A percentile compares a stretch with the other conserved stretches of the same genome.
These are phyloP conservation scores for Quercus variabilis DNA, from an alignment of 306 rosid genomes.

Conservation along the genomic window DNA sequence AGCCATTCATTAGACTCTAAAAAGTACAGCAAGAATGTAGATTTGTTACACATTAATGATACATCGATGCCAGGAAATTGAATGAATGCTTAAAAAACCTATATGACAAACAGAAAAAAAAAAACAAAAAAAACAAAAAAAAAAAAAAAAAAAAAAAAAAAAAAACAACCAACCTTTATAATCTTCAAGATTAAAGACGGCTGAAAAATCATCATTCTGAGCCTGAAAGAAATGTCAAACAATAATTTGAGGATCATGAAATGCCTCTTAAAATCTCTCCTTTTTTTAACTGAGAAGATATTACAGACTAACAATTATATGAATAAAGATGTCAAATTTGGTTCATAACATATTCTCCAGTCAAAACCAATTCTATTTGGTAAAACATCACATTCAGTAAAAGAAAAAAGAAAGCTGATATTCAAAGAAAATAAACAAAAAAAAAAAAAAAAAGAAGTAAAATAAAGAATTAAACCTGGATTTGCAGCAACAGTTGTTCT, in stretches of 20 bases:
- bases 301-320: slow-evolving; percentile 8
- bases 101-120: not conserved
- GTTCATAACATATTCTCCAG: not conserved
- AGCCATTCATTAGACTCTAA: not conserved
- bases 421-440: not conserved
- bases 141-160: not conserved
- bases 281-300: not conserved
- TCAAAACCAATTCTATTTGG: not conserved
- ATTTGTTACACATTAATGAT: not conserved
- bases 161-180: slow-evolving; percentile 64
- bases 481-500: slow-evolving; percentile 86
- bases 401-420: not conserved
- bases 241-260: slow-evolving; percentile 21
- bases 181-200: slow-evolving; percentile 88
- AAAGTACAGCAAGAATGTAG: not conserved
- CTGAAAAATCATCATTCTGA: slow-evolving; percentile 80
- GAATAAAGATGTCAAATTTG: slow-evolving; percentile 1
- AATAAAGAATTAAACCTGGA: slow-evolving; percentile 54
- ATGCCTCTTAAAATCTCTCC: not conserved
- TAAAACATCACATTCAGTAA: not conserved
- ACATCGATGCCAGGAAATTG: not conserved
- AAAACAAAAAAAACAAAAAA: not conserved
- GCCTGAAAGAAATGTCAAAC: slow-evolving; percentile 54
- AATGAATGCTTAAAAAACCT: not conserved
- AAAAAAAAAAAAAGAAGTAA: not conserved